Conservation (phyloP, 805 yeast genomes). For the Nakazawaea pomicola region DNA sequence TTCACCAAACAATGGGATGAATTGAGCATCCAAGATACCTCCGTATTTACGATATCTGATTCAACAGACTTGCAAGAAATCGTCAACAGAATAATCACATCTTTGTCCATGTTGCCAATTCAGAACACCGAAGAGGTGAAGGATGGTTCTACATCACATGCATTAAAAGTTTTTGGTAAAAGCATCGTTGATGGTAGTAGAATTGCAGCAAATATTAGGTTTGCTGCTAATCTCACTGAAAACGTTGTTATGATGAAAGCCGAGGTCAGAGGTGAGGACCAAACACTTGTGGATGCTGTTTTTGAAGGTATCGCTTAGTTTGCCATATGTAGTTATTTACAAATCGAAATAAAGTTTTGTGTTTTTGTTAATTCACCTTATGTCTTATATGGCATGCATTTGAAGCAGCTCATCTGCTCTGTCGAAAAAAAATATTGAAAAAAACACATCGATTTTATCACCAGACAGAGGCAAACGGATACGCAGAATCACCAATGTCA, state of each 20-base stretch:
- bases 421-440: neutral
- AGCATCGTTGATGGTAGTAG: conserved; percentile 54
- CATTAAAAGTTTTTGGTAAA: conserved; percentile 79
- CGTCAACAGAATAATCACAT: conserved; percentile 45
- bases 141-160: conserved; percentile 55
- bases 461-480: no score
- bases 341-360: no score
- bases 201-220: conserved; percentile 43
- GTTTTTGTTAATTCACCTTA: no score
- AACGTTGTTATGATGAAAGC: conserved; percentile 46
- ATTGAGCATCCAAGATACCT: conserved; percentile 6
- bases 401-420: neutral
- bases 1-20: conserved; percentile 74
- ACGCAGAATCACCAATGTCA: neutral
- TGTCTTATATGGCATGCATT: no score
- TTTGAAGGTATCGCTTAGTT: conserved; percentile 40
- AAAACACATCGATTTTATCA: no score
- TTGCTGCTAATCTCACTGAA: conserved; percentile 44
- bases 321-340: no score
- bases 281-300: conserved; percentile 43
- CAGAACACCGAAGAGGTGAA: conserved; percentile 69
- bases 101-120: conserved; percentile 63
- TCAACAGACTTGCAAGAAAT: conserved; percentile 45
- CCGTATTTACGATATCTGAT: conserved; percentile 38
- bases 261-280: conserved; percentile 53